phyloP scores from a whole-genome alignment of 2,329 filamentous ascomycete species.

The Arthrinium phaeospermum region DNA sequence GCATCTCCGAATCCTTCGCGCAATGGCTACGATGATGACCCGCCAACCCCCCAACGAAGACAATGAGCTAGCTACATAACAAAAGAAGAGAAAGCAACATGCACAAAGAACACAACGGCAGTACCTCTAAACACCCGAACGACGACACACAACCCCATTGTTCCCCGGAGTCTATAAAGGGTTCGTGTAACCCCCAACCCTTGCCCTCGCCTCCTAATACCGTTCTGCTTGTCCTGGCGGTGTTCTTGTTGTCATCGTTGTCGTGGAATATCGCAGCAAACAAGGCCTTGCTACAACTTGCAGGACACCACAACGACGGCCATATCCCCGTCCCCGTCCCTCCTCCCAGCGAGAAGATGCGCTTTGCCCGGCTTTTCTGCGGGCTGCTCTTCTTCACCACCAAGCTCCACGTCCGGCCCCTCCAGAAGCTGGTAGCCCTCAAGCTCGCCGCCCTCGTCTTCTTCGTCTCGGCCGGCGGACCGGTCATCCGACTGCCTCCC shows the following conservation, averaged over 20 bases:
- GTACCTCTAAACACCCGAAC: background rate
- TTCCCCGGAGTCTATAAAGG: background rate
- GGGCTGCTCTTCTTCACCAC: background rate
- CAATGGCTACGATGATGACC: background rate
- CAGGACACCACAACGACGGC: background rate
- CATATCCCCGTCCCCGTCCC: too few relatives aligned
- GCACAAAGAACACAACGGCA: background rate
- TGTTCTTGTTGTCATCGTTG: background rate
- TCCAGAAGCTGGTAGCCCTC: background rate
- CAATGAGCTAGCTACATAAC: background rate
- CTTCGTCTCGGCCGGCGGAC: conserved; percentile 1
- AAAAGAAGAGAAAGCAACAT: background rate
- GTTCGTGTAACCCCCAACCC: background rate
- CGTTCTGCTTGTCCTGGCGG: background rate
- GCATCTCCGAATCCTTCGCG: background rate
- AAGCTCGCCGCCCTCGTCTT: conserved; percentile 2
- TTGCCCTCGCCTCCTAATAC: background rate
- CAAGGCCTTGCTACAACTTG: background rate
- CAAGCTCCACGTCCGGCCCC: conserved; percentile 11
- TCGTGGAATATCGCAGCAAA: background rate
- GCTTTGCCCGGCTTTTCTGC: background rate
- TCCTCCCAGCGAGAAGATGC: background rate
- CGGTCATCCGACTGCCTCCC: background rate
- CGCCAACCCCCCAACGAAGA: background rate
- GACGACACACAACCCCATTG: background rate